A percentile compares a stretch with the other conserved stretches of the same genome.
Conservation (phyloP, 2,329 filamentous ascomycete species). For the Hypoxylon sp. region DNA sequence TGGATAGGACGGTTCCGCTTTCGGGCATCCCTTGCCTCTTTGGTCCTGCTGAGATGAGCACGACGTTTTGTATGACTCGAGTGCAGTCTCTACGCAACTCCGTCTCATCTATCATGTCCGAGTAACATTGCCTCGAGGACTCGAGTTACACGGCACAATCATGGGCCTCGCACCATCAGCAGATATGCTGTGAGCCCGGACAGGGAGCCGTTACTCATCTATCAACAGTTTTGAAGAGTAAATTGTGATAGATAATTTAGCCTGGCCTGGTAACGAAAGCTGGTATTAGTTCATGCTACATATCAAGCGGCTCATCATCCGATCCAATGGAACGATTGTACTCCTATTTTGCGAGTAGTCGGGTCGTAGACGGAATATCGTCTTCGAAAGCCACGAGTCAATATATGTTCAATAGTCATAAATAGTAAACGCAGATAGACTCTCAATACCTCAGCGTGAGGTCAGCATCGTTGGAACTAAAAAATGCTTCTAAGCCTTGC, state of each 20-base stretch:
- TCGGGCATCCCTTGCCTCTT: constrained; percentile 40
- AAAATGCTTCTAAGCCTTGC: not conserved
- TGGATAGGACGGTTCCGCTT: constrained; percentile 38
- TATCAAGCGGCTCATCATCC: constrained; percentile 5
- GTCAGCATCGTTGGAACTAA: not conserved
- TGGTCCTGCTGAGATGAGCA: constrained; percentile 38
- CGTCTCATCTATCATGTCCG: constrained; percentile 41
- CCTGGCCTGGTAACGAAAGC: not conserved
- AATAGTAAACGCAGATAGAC: not conserved
- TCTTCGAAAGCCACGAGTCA: not conserved
- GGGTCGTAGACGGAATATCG: not conserved
- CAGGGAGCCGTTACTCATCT: not conserved
- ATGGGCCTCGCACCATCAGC: constrained; percentile 29
- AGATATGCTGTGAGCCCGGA: constrained; percentile 10
- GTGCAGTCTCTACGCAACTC: constrained; percentile 33
- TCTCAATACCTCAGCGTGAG: not conserved
- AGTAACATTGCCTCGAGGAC: constrained; percentile 37
- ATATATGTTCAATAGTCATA: not conserved
- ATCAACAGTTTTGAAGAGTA: not conserved
- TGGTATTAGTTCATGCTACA: constrained; percentile 16
- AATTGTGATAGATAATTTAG: not conserved
- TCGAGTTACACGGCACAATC: constrained; percentile 30
- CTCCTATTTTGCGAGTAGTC: not conserved
- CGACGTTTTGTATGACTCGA: constrained; percentile 36
- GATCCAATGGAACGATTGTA: not conserved